Evolutionary conservation across 495 filamentous ascomycete species (phyloP).

Genomic region (Bombardia bombarda): DNA sequence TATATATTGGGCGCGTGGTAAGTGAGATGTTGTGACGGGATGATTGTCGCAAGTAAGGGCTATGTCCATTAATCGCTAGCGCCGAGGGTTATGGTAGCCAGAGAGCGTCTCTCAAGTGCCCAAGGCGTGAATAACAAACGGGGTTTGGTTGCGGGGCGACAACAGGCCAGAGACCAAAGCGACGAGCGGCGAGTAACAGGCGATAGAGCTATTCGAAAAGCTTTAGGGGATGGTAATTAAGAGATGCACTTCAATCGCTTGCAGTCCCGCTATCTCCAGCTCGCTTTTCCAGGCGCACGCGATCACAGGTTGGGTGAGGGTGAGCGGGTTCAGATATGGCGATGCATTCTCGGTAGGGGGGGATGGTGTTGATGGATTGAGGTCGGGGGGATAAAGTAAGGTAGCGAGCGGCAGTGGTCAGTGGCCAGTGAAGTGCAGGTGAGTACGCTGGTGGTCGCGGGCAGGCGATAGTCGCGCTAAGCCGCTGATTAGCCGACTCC

Average conservation of each 20-base stretch:
- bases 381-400: constrained; percentile 1
- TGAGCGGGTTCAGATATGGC: not conserved
- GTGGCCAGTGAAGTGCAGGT: constrained; percentile 6
- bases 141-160: constrained; percentile 11
- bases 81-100: too few species aligned
- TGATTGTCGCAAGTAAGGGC: too few species aligned
- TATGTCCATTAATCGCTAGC: too few species aligned
- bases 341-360: not conserved
- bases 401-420: not conserved
- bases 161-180: too few species aligned
- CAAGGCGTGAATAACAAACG: constrained; percentile 12
- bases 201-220: constrained; percentile 3
- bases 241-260: constrained; percentile 1
- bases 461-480: constrained; percentile 16
- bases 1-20: too few species aligned
- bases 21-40: too few species aligned
- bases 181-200: not conserved
- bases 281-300: not conserved
- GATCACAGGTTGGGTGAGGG: not conserved
- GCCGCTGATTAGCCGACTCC: constrained; percentile 21
- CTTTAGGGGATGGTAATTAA: not conserved
- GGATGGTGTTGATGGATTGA: constrained; percentile 6
- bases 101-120: too few species aligned
- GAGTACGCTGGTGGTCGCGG: not conserved
- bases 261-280: not conserved